These are phyloP conservation scores for Scedosporium aurantiacum DNA, from an alignment of 2,329 filamentous ascomycete species.

Conservation along the genomic window DNA sequence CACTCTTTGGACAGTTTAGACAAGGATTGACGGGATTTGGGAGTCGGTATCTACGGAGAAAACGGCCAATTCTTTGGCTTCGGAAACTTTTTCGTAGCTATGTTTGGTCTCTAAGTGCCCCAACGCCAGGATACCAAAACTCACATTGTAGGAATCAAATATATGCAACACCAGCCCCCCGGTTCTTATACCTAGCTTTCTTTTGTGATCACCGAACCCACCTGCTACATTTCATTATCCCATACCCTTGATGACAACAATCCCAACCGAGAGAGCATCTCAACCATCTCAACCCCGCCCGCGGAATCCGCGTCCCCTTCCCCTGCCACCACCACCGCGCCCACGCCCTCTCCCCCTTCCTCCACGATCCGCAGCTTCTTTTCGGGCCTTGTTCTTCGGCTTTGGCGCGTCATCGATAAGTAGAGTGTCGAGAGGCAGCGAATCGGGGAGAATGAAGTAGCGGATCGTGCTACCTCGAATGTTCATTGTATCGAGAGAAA, in stretches of 20 bases:
- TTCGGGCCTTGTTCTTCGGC: constrained; percentile 98
- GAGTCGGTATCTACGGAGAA: too few species aligned
- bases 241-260: background rate
- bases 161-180: background rate
- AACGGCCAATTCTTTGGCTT: background rate
- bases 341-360: constrained; percentile 44
- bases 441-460: constrained; percentile 94
- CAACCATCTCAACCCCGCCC: constrained; percentile 20
- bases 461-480: constrained; percentile 92
- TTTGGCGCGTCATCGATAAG: constrained; percentile 95
- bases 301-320: constrained; percentile 38
- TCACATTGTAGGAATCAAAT: background rate
- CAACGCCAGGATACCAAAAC: constrained; percentile 8
- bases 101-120: constrained; percentile 2
- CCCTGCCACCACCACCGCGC: constrained; percentile 39
- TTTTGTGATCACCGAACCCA: constrained; percentile 13
- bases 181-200: constrained; percentile 6
- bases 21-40: too few species aligned
- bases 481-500: constrained; percentile 89
- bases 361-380: constrained; percentile 61
- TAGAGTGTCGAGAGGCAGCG: constrained; percentile 85
- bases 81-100: background rate
- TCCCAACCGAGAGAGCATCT: background rate
- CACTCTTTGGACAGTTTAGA: background rate
- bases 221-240: background rate